Evolutionary conservation across 805 yeast species (phyloP).

Genomic region (Schwanniomyces polymorphus): DNA sequence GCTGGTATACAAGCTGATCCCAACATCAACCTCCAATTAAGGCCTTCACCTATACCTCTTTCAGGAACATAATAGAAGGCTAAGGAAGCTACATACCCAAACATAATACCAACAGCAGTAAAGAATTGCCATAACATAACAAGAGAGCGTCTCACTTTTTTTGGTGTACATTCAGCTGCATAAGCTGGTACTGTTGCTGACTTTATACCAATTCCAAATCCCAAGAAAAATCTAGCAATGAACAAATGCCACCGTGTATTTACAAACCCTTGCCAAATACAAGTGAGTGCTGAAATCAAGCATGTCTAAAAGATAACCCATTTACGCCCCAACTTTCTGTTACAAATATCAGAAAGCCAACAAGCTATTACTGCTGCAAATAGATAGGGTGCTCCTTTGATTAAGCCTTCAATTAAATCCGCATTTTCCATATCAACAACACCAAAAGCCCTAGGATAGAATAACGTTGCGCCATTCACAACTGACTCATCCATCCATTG

Average conservation of each 20-base stretch:
- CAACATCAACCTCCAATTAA: slow-evolving; percentile 14
- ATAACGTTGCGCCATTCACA: slow-evolving; percentile 14
- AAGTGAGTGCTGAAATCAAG: slow-evolving; percentile 7
- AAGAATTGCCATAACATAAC: slow-evolving; percentile 13
- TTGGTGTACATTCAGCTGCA: slow-evolving; percentile 13
- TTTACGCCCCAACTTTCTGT: slow-evolving; percentile 11
- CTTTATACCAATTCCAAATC: slow-evolving; percentile 13
- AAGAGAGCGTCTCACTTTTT: slow-evolving; percentile 10
- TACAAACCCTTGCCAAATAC: slow-evolving; percentile 15
- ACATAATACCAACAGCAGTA: slow-evolving; percentile 16
- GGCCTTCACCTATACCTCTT: slow-evolving; percentile 1
- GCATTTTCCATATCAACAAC: not conserved
- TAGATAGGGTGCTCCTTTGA: slow-evolving; percentile 8
- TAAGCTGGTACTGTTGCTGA: slow-evolving; percentile 13
- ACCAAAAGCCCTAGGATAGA: slow-evolving; percentile 4
- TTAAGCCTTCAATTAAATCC: slow-evolving; percentile 10
- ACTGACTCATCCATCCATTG: slow-evolving; percentile 17
- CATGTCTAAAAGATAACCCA: slow-evolving; percentile 8
- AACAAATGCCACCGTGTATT: slow-evolving; percentile 6
- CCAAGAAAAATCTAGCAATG: slow-evolving; percentile 13
- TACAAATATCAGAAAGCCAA: slow-evolving; percentile 2
- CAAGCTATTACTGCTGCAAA: slow-evolving; percentile 8
- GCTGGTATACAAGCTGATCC: slow-evolving; percentile 12
- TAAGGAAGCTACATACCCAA: slow-evolving; percentile 9
- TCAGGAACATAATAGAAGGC: slow-evolving; percentile 5